Base-by-base conservation (phyloP, 1,139 yeast species). In the Starmera stellimalicola region DNA sequence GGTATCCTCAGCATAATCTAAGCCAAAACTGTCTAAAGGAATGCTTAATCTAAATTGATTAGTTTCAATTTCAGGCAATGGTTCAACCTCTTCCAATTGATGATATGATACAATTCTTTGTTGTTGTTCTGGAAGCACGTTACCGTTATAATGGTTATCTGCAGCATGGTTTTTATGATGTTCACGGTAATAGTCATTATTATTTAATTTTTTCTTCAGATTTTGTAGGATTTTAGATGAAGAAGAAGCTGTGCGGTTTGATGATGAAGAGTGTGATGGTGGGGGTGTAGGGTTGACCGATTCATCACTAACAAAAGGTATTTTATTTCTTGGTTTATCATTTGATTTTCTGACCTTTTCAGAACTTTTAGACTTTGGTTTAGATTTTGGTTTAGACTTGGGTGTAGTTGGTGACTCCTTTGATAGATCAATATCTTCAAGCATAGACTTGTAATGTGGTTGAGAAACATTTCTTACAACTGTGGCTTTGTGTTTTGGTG, bases 31-130 rank as follows among this genome's bases (percentile, higher is more conserved):
- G 8, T 47, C 51, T 6, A 50, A 31, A 0, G 52, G 52, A 8
- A 50, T 47, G 16, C 52, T 48, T 18, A 50, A 29, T 22, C 52
- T 42, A 31, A 46, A 50, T 27, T 48, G 51, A 27, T 47, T 44
- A 6, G 46, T 42, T 34, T 50, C 50, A 31, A 50, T 43, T 28
- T 48, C 48, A 10, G 54, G 54, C 9, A 50, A 26, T 6, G 30
- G 28, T 5, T 33, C 39, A 18, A 35, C 33, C 7, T 29, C 31
- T 20, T 32, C 37, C 9, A 19, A 26, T 10, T 39, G 35, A 11
- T 41, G 48, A 16, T 28, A 28, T 3, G 25, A 22, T 22, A 22
- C 5, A n/a, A 22, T 14, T 22, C 25, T 3, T 22, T 22, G 14
- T 22, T 22, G 25, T n/a, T 22, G 14, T n/a, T 16, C 12, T 10